Evolutionary conservation across 2,329 filamentous ascomycete genomes (phyloP).

Genomic region (Purpureocillium lavendulum): DNA sequence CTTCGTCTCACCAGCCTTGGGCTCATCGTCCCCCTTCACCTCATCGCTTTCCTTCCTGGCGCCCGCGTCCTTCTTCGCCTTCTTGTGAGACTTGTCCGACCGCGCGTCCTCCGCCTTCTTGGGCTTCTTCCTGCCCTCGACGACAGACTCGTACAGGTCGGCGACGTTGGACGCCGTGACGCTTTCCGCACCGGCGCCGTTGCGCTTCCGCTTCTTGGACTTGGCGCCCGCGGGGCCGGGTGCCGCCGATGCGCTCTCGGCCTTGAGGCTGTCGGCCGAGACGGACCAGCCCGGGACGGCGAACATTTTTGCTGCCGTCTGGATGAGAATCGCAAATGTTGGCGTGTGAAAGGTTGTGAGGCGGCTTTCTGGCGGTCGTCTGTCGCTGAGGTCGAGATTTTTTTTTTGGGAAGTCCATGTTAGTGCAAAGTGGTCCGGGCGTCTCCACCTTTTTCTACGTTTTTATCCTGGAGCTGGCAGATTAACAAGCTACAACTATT

Average conservation of each 20-base stretch:
- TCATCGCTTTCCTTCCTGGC: constrained; percentile 16
- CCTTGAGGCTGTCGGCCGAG: constrained; percentile 60
- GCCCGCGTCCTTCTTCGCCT: constrained; percentile 15
- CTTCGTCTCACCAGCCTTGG: constrained; percentile 19
- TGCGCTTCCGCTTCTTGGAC: constrained; percentile 51
- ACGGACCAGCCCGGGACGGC: constrained; percentile 90
- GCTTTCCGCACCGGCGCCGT: constrained; percentile 11
- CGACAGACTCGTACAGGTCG: constrained; percentile 70
- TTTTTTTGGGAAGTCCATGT: not conserved
- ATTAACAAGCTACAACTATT: too few species aligned
- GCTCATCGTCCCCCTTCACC: constrained; percentile 10
- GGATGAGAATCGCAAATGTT: not conserved
- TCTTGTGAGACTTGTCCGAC: constrained; percentile 30
- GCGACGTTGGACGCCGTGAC: constrained; percentile 66
- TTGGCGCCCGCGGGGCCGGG: constrained; percentile 30
- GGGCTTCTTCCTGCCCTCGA: constrained; percentile 46
- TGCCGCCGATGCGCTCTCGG: constrained; percentile 43
- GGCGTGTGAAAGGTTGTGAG: not conserved
- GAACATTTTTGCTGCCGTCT: constrained; percentile 55
- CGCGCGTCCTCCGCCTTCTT: too few species aligned
- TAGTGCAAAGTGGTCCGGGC: constrained; percentile 1
- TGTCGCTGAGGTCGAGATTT: constrained; percentile 6
- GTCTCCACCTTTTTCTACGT: not conserved
- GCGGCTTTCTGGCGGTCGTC: too few species aligned
- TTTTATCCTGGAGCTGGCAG: too few species aligned